phyloP scores from a whole-genome alignment of 257 asterid genomes.

The Fraxinus excelsior region DNA sequence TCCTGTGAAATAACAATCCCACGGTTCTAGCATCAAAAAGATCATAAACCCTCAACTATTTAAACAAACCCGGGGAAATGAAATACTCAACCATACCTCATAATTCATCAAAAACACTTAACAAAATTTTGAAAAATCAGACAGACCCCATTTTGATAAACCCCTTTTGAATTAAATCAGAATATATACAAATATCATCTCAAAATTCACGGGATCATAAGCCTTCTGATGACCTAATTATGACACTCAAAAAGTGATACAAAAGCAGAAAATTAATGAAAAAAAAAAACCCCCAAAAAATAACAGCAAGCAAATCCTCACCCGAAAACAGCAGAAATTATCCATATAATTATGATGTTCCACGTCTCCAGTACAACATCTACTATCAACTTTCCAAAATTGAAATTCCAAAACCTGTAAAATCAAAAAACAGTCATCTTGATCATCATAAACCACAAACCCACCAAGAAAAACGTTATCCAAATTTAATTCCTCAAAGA shows the following conservation, averaged over 20 bases:
- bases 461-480: slow-evolving; percentile 20
- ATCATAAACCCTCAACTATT: background rate
- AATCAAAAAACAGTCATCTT: slow-evolving; percentile 15
- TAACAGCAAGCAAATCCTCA: slow-evolving; percentile 29
- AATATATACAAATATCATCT: background rate
- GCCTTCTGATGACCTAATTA: background rate
- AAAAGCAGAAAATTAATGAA: background rate
- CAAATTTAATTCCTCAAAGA: slow-evolving; percentile 36
- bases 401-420: slow-evolving; percentile 45
- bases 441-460: slow-evolving; percentile 35
- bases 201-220: background rate
- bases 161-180: background rate
- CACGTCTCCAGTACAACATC: slow-evolving; percentile 48
- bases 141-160: background rate
- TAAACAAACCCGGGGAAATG: background rate
- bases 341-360: slow-evolving; percentile 51
- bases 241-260: slow-evolving; percentile 6
- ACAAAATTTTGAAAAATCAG: background rate
- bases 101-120: background rate
- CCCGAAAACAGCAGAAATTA: slow-evolving; percentile 72
- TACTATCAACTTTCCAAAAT: slow-evolving; percentile 35
- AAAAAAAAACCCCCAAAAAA: background rate
- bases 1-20: slow-evolving; percentile 7
- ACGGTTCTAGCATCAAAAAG: background rate
- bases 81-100: slow-evolving; percentile 14